Base-by-base conservation (phyloP, 495 filamentous ascomycete species). In the Podospora appendiculata region DNA sequence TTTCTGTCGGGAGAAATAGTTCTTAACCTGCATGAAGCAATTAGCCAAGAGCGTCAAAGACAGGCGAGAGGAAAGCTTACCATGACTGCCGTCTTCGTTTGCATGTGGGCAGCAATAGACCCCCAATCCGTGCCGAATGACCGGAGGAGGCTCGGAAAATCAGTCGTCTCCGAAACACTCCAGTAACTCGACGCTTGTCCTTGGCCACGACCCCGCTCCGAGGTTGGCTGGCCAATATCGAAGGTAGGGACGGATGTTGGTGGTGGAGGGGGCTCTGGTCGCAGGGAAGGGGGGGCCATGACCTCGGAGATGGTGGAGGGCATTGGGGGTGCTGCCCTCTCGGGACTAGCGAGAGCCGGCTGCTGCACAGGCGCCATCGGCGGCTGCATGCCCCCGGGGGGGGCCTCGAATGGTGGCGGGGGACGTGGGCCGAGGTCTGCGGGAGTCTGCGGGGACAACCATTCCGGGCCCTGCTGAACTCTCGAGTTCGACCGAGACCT, bases 41-140 rank as follows among this genome's bases (percentile, higher is more conserved):
- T 25, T 25, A 25, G 25, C 25, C 25, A 2, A 25, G 25, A 25
- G 2, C 32, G 41, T 36, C 45, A 44, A 45, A 1, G 18, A 59
- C 78, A 62, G 13, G 18, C 32, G 13, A 25, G 25, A 25, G 5
- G 25, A 25, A 25, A 2, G 32, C 48, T 45, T 79, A 94, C 94
- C 93, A 97, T 98, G 12, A 89, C 87, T 9, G 85, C 82, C 6
- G 93, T 96, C 69, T 97, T 97, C 0, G 91, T 87, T 53, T 85
- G 86, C 87, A 97, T 93, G 41, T 86, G 81, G 39, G 77, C 74
- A 12, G 93, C 89, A 64, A 98, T 96, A 7, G 80, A 79, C 50
- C 75, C 74, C 77, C 89, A 98, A 68, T 97, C 87, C 4, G 88
- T 90, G 46, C 93, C 93, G 74, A 88, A 97, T 51, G 92, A 81